Evolutionary conservation across 2,329 filamentous ascomycete species (phyloP), one percentile per base, ranked within the genome.

Genomic region (Paradendryphiella salina): DNA sequence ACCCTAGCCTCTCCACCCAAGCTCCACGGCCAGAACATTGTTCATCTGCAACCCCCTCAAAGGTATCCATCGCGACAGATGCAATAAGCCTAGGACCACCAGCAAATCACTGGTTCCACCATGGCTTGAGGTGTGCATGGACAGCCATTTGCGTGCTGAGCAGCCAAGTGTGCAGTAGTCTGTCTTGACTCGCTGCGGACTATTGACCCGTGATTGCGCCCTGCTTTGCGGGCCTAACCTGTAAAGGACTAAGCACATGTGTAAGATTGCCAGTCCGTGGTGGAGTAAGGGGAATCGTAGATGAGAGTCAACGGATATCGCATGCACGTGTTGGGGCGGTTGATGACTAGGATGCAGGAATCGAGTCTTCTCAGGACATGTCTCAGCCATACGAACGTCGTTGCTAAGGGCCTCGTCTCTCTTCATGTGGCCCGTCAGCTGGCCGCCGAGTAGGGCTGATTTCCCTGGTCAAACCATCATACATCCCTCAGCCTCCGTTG

Each of bases 271-370:
- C 33, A 46, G 46, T 34, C 45, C 29, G 26, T 39, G 17, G 26
- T 39, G 17, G 17, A 39, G 36, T 34, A 35, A 36, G 31, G 46
- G 17, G 50, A 44, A 46, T 50, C 34, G 46, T 41, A 46, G 26
- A 54, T 56, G 52, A 50, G 49, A 26, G 44, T 45, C 18, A 33
- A 52, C 53, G 55, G 51, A 59, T 57, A 51, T 41, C 53, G 50
- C 46, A 60, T 52, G 55, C 52, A 54, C 42, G 55, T 56, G 33
- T 49, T 60, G 46, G 44, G 51, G 39, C 33, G 54, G 54, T 60
- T 62, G 47, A 61, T 61, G 58, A 60, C 52, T 47, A 48, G 46
- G 60, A 46, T 46, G 61, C 55, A 59, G 59, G 62, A 66, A 66
- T 65, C 62, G 57, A 64, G 60, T 60, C 59, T 59, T 52, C 46